Conservation (phyloP, 2,329 filamentous ascomycete species). For the Coniochaeta sp. region DNA sequence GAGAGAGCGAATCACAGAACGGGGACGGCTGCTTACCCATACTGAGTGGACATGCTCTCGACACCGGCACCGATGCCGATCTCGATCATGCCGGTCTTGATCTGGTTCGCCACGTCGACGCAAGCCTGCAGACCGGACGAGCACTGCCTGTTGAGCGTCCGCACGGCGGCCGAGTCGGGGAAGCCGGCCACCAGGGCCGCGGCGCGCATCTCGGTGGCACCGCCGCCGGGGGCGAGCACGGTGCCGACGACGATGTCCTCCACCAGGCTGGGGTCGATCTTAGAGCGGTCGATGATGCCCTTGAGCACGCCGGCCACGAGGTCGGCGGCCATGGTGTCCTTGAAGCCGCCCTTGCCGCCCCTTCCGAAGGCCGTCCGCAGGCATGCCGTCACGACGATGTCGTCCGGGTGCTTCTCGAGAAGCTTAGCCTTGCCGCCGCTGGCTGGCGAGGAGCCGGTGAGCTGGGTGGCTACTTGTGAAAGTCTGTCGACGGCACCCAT, state of each 20-base stretch:
- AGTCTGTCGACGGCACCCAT: constrained; percentile 44
- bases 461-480: constrained; percentile 55
- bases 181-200: constrained; percentile 87
- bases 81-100: constrained; percentile 88
- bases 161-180: constrained; percentile 76
- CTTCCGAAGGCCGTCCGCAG: constrained; percentile 90
- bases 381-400: constrained; percentile 86
- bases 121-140: constrained; percentile 88
- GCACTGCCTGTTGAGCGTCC: constrained; percentile 88
- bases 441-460: constrained; percentile 38
- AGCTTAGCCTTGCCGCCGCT: constrained; percentile 46
- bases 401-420: constrained; percentile 60
- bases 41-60: constrained; percentile 92
- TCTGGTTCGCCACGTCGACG: constrained; percentile 90
- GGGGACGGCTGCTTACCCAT: constrained; percentile 56
- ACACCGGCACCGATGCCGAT: constrained; percentile 90
- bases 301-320: constrained; percentile 78
- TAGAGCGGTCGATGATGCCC: constrained; percentile 74
- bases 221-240: constrained; percentile 86
- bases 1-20: background rate
- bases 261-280: constrained; percentile 79
- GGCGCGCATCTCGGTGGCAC: constrained; percentile 93
- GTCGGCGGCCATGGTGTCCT: constrained; percentile 85
- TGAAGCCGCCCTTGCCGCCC: constrained; percentile 89
- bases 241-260: constrained; percentile 90